Conservation (phyloP, 768 basidiomycete genomes). For the Boletus vermiculosoides region DNA sequence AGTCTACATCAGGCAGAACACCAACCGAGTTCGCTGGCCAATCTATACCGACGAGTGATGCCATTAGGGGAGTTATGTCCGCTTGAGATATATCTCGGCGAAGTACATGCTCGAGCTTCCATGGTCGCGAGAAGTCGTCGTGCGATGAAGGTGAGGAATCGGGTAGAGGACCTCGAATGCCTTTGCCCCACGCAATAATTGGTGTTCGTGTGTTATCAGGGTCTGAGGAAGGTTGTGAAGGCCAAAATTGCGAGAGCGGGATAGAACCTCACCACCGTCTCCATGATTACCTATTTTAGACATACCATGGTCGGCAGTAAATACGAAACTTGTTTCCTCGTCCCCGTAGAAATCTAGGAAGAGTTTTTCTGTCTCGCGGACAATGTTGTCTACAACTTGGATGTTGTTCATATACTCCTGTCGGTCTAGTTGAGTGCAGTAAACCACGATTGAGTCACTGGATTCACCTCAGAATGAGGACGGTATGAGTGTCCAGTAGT, state of each 20-base stretch:
- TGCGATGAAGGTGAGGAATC: constrained; percentile 57
- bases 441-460: not conserved
- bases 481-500: constrained; percentile 86
- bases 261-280: constrained; percentile 62
- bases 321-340: constrained; percentile 69
- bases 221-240: constrained; percentile 44
- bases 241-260: not conserved
- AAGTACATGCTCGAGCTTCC: constrained; percentile 56
- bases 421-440: not conserved
- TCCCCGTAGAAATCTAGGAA: constrained; percentile 65
- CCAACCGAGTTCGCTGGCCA: constrained; percentile 86
- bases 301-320: constrained; percentile 92
- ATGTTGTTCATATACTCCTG: constrained; percentile 89
- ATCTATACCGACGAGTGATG: constrained; percentile 63
- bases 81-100: constrained; percentile 82
- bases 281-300: constrained; percentile 86
- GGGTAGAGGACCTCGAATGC: constrained; percentile 66
- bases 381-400: constrained; percentile 72
- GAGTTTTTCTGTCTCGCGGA: constrained; percentile 60
- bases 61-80: constrained; percentile 77
- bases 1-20: constrained; percentile 73
- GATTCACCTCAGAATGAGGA: constrained; percentile 67
- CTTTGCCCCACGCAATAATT: constrained; percentile 78
- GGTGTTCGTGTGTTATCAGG: constrained; percentile 89
- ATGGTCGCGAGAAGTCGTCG: constrained; percentile 65